Conservation (phyloP, 2,329 filamentous ascomycete genomes). For the Alternaria arbusti region DNA sequence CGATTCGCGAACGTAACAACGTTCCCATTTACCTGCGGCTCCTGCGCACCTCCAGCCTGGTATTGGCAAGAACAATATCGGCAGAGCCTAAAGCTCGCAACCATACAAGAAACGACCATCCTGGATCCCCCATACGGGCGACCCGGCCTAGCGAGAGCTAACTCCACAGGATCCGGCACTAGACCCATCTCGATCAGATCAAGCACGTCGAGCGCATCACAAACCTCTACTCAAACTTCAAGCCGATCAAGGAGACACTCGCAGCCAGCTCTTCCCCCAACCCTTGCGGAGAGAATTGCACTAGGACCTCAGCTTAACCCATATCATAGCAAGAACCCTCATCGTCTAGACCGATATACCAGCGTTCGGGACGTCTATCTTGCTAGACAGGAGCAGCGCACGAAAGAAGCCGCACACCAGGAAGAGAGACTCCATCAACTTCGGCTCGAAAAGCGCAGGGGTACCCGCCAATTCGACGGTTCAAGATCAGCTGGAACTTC, state of each 20-base stretch:
- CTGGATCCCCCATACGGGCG: constrained; percentile 11
- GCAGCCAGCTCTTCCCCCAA: constrained; percentile 4
- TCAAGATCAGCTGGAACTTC: constrained; percentile 22
- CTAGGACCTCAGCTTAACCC: constrained; percentile 10
- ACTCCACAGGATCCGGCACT: constrained; percentile 4
- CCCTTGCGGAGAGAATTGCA: constrained; percentile 10
- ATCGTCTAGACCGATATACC: not conserved
- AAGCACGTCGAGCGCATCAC: constrained; percentile 1
- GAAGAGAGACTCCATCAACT: constrained; percentile 13
- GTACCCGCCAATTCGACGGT: constrained; percentile 29
- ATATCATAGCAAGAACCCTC: constrained; percentile 7
- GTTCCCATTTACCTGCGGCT: constrained; percentile 14
- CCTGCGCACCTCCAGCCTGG: constrained; percentile 13
- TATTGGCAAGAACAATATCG: constrained; percentile 3
- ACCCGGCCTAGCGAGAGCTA: constrained; percentile 5
- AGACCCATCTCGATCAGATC: constrained; percentile 3
- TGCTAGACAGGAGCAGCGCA: constrained; percentile 4
- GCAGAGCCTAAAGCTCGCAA: not conserved
- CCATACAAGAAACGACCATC: constrained; percentile 10
- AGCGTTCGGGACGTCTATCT: constrained; percentile 1
- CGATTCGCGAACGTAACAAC: constrained; percentile 13
- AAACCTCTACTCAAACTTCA: not conserved
- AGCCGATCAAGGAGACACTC: constrained; percentile 3
- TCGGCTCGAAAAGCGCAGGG: constrained; percentile 5
- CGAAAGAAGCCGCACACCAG: constrained; percentile 8